Evolutionary conservation across 805 yeast species (phyloP), one percentile per base, ranked within the genome.

Genomic region (Saccharomycopsis sp.): DNA sequence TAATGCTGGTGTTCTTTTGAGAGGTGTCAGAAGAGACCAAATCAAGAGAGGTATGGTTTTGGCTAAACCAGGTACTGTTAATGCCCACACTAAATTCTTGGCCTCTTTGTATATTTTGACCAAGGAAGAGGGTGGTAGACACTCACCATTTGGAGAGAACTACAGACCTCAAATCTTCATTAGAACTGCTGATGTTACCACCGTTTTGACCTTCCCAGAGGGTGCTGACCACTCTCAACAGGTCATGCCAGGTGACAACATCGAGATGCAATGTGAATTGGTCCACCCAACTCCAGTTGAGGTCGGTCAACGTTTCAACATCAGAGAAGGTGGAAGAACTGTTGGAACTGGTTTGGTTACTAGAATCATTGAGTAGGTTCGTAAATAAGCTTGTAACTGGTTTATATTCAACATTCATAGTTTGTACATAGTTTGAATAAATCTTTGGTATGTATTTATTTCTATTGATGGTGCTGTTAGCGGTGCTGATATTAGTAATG

Each of bases 71-170:
- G 93, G 89, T 65, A 78, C 96, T 64, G 89, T 93, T 69, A 84
- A 87, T 75, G 88, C 98, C 62, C 96, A 92, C 85, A 85, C 86
- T 74, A 91, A 89, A 81, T 84, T 93, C 81, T 82, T 94, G 72
- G 92, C 97, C 63, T 93, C 98, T 55, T 77, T 93, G 72, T 94
- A 94, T 77, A 84, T 93, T 64, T 82, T 94, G 73, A 83, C 96
- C 72, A 87, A 90, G 77, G 98, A 94, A 72, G 99, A 94, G 80
- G 99, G 99, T 83, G 99, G 99, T 70, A 93, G 99, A 80, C 97
- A 90, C 81, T 88, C 97, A 64, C 96, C 97, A 65, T 94, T 94
- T 75, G 93, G 93, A 71, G 90, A 87, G 77, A 87, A 91, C 84
- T 94, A 92, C 86, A 89, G 96, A 81, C 99, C 99, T 63, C 99